Evolutionary conservation across 495 filamentous ascomycete genomes (phyloP).

Genomic region (Trichoderma gamsii): DNA sequence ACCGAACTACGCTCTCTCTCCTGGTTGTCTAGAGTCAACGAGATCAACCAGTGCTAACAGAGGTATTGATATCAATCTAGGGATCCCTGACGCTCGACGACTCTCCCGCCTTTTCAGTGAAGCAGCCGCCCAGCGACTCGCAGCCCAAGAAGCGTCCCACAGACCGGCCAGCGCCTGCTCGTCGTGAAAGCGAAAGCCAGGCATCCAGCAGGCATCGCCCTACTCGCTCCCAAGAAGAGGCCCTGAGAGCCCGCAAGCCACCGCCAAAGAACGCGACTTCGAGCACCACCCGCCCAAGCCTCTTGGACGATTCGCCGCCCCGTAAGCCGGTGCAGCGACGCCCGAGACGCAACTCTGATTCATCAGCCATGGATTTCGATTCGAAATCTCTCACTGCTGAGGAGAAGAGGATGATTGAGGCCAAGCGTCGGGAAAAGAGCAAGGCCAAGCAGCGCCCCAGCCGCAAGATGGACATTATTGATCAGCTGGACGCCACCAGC

Average conservation of each 20-base stretch:
- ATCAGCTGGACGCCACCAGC: slow-evolving; percentile 94
- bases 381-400: slow-evolving; percentile 69
- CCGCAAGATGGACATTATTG: slow-evolving; percentile 82
- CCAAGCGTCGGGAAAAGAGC: slow-evolving; percentile 58
- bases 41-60: neutral
- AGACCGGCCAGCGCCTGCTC: slow-evolving; percentile 32
- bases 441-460: slow-evolving; percentile 44
- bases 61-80: slow-evolving; percentile 25
- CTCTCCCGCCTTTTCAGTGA: slow-evolving; percentile 22
- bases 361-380: slow-evolving; percentile 68
- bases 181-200: slow-evolving; percentile 48
- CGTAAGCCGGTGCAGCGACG: slow-evolving; percentile 40
- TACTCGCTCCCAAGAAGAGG: slow-evolving; percentile 57
- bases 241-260: slow-evolving; percentile 40
- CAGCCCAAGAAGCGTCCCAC: slow-evolving; percentile 35
- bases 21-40: slow-evolving; percentile 17
- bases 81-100: slow-evolving; percentile 48
- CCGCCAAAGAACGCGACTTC: slow-evolving; percentile 20
- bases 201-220: slow-evolving; percentile 48
- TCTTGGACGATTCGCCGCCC: slow-evolving; percentile 7
- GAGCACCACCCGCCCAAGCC: neutral
- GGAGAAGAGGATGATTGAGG: slow-evolving; percentile 62
- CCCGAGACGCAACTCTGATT: slow-evolving; percentile 86
- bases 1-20: neutral
- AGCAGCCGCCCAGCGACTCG: slow-evolving; percentile 26